These are phyloP conservation scores for Moricandia moricandioides DNA, from an alignment of 345 rosid genomes.

Conservation along the genomic window DNA sequence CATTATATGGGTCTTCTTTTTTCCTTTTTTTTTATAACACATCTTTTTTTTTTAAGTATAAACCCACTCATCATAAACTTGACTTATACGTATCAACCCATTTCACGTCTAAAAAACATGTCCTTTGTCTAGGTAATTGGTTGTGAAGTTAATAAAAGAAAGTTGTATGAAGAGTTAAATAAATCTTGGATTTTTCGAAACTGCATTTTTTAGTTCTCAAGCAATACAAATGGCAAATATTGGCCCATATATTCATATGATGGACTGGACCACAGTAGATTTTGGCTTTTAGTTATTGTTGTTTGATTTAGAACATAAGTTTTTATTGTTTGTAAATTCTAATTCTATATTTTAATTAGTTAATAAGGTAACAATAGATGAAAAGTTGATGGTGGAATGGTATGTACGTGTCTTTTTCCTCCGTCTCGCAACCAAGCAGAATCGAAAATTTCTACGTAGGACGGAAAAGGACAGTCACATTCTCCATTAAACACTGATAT, in stretches of 20 bases:
- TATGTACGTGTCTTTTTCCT: constrained; percentile 16
- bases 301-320: not conserved
- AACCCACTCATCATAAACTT: constrained; percentile 9
- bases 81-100: constrained; percentile 1
- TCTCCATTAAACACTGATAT: not conserved
- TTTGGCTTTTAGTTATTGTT: not conserved
- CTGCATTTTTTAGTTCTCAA: not conserved
- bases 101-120: not conserved
- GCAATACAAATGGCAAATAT: constrained; percentile 1
- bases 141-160: too few species aligned
- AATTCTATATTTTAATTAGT: not conserved
- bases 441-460: constrained; percentile 1
- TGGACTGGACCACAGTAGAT: constrained; percentile 27
- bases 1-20: constrained; percentile 6
- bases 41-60: not conserved
- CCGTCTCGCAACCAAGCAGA: constrained; percentile 36
- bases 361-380: not conserved
- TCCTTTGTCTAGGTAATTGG: not conserved
- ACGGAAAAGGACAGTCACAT: constrained; percentile 26
- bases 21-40: not conserved
- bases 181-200: not conserved
- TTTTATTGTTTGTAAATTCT: not conserved
- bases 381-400: constrained; percentile 29
- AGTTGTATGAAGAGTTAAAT: not conserved
- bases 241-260: constrained; percentile 4